Conservation (phyloP, 345 rosid species). For the Ceriops zippeliana region DNA sequence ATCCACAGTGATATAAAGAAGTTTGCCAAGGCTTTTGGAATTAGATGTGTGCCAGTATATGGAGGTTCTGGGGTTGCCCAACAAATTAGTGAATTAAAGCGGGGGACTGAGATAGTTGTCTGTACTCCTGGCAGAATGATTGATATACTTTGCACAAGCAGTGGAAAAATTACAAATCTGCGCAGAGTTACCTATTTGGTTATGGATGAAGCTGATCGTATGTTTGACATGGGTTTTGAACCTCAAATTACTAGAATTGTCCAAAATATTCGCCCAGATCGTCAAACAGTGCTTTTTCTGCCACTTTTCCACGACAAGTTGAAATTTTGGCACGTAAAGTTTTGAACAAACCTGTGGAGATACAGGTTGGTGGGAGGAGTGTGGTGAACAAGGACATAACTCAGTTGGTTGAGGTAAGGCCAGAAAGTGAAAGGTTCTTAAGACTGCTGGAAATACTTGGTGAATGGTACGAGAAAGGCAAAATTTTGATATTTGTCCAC, state of each 20-base stretch:
- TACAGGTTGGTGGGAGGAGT: slow-evolving; percentile 98
- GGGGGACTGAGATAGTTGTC: slow-evolving; percentile 96
- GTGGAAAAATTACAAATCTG: slow-evolving; percentile 86
- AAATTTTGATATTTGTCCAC: slow-evolving; percentile 79
- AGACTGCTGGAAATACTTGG: slow-evolving; percentile 88
- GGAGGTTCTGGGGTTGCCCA: slow-evolving; percentile 99
- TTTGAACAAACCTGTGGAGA: slow-evolving; percentile 74
- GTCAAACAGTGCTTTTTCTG: slow-evolving; percentile 92
- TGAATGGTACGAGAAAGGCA: slow-evolving; percentile 97
- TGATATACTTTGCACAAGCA: slow-evolving; percentile 91
- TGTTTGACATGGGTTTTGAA: slow-evolving; percentile 99
- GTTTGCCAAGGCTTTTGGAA: slow-evolving; percentile 66
- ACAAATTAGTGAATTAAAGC: slow-evolving; percentile 88
- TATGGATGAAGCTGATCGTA: slow-evolving; percentile 98
- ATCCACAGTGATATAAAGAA: slow-evolving; percentile 89
- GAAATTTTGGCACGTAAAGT: slow-evolving; percentile 90
- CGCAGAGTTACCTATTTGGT: slow-evolving; percentile 81
- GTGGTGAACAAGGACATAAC: slow-evolving; percentile 92
- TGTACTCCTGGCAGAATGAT: slow-evolving; percentile 99
- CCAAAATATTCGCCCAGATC: slow-evolving; percentile 92
- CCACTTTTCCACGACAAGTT: slow-evolving; percentile 96
- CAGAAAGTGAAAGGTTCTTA: slow-evolving; percentile 78
- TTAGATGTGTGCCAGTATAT: slow-evolving; percentile 86
- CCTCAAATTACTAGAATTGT: slow-evolving; percentile 91
- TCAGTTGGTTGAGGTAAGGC: slow-evolving; percentile 89